A percentile compares a stretch with the other conserved stretches of the same genome.
phyloP scores from a whole-genome alignment of 805 yeast genomes.

The Aciculoconidium aculeatum region DNA sequence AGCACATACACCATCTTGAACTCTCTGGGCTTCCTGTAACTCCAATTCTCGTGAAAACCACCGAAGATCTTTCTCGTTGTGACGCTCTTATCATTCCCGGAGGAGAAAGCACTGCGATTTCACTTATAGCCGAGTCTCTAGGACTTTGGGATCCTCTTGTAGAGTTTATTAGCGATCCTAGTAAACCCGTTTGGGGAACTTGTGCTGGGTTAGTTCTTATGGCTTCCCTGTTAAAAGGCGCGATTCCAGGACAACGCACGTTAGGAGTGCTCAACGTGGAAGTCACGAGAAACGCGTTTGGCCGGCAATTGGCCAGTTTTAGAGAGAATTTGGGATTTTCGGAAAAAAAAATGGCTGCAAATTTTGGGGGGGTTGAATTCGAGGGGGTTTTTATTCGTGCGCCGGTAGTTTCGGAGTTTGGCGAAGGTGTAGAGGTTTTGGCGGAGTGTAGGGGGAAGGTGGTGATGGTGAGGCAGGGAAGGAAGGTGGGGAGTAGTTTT shows the following conservation, averaged over 20 bases:
- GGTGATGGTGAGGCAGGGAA: slow-evolving; percentile 71
- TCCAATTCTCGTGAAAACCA: slow-evolving; percentile 46
- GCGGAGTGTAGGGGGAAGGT: slow-evolving; percentile 39
- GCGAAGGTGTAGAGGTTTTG: slow-evolving; percentile 29
- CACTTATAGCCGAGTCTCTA: slow-evolving; percentile 63
- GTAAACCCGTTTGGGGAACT: slow-evolving; percentile 73
- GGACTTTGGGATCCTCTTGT: slow-evolving; percentile 51
- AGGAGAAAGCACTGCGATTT: slow-evolving; percentile 67
- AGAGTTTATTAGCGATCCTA: slow-evolving; percentile 40
- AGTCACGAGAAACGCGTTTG: slow-evolving; percentile 71
- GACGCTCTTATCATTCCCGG: slow-evolving; percentile 66
- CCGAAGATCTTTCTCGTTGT: slow-evolving; percentile 43
- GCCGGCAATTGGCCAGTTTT: slow-evolving; percentile 70
- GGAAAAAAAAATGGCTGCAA: no score
- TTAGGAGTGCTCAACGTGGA: slow-evolving; percentile 61
- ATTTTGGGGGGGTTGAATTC: slow-evolving; percentile 35
- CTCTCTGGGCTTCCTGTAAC: no score
- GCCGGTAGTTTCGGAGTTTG: slow-evolving; percentile 50
- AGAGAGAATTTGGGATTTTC: slow-evolving; percentile 39
- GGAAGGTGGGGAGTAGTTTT: slow-evolving; percentile 65
- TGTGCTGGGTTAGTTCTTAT: slow-evolving; percentile 78
- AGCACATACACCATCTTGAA: slow-evolving; percentile 50
- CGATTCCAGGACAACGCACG: slow-evolving; percentile 47
- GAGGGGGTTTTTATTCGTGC: slow-evolving; percentile 66
- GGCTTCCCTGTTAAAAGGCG: slow-evolving; percentile 48